These are phyloP conservation scores for Lavandula angustifolia DNA, from an alignment of 257 asterid genomes.

Conservation along the genomic window DNA sequence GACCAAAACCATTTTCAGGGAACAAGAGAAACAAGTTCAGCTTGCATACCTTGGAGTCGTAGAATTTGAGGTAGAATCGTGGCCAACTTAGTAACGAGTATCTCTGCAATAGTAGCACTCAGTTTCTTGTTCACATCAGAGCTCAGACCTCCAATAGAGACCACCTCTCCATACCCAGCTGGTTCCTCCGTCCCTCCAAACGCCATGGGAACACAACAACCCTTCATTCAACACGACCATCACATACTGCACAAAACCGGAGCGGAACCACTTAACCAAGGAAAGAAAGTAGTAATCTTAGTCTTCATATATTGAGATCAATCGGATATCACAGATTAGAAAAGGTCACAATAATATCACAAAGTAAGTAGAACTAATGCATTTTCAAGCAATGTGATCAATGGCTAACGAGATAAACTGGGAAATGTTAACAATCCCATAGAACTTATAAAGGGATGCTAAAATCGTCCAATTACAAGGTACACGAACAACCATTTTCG, in stretches of 20 bases:
- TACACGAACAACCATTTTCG: no score
- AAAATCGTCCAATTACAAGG: no score
- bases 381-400: background rate
- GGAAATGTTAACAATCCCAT: no score
- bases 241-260: constrained; percentile 33
- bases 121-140: constrained; percentile 86
- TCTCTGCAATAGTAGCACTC: constrained; percentile 71
- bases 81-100: constrained; percentile 73
- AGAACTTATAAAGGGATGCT: no score
- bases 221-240: constrained; percentile 95
- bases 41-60: constrained; percentile 73
- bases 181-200: constrained; percentile 94
- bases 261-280: no score
- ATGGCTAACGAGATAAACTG: no score
- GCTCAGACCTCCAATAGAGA: constrained; percentile 83
- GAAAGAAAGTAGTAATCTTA: background rate
- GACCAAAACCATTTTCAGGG: constrained; percentile 5
- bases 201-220: constrained; percentile 89
- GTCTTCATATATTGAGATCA: background rate
- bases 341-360: background rate
- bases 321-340: no score
- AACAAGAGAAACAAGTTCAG: no score
- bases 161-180: constrained; percentile 86
- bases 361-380: background rate
- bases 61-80: constrained; percentile 88